These are phyloP conservation scores for Rhodotorula kratochvilovae DNA, from an alignment of 768 basidiomycete species.

Conservation along the genomic window DNA sequence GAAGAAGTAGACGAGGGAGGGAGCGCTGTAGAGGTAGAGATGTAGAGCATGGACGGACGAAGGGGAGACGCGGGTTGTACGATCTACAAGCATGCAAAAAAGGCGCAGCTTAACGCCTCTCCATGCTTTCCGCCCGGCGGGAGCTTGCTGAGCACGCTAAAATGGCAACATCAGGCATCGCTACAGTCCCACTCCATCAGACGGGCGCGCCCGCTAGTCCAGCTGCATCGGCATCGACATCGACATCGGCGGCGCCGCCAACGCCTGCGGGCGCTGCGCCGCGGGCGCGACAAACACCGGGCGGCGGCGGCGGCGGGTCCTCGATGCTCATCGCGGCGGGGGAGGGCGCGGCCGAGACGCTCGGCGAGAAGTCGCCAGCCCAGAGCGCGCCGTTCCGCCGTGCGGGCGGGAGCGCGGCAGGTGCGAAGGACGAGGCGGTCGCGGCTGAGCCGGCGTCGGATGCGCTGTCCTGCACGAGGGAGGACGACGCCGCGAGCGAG, in stretches of 20 bases:
- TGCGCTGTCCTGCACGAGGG: background rate
- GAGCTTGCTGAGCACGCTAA: no score
- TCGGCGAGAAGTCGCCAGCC: background rate
- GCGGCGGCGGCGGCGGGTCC: background rate
- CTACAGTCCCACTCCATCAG: no score
- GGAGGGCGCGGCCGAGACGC: background rate
- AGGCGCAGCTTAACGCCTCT: no score
- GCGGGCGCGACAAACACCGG: background rate
- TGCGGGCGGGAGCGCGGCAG: background rate
- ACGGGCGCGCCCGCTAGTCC: no score
- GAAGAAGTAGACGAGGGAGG: constrained; percentile 16
- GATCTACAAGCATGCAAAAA: no score
- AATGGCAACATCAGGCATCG: no score
- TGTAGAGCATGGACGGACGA: no score
- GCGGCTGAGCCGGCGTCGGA: background rate
- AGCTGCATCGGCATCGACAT: background rate
- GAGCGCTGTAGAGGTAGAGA: no score
- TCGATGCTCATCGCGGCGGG: background rate
- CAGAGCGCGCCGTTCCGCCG: background rate
- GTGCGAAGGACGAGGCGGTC: background rate
- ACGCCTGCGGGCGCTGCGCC: background rate
- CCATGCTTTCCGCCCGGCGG: no score
- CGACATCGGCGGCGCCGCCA: background rate
- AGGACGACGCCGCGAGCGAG: background rate
- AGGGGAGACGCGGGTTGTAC: no score